A percentile compares a stretch with the other conserved stretches of the same genome.
Conservation (phyloP, 2,329 filamentous ascomycete genomes). For the Nemania sp. region DNA sequence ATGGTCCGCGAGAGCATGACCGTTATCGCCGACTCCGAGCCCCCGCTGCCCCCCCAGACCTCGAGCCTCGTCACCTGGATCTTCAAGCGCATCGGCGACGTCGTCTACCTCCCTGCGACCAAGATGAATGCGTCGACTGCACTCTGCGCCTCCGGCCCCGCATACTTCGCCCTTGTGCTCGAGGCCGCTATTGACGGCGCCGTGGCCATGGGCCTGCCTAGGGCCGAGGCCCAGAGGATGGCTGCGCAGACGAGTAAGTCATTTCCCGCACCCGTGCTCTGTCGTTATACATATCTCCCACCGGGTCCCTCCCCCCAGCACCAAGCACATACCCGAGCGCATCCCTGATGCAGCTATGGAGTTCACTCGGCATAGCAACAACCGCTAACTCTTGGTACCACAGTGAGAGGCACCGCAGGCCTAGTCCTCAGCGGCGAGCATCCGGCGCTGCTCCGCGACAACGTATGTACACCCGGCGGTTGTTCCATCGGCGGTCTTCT, state of each 20-base stretch:
- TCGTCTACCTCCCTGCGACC: conserved; percentile 66
- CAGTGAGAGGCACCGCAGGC: conserved; percentile 68
- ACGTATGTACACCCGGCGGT: conserved; percentile 76
- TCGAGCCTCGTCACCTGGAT: conserved; percentile 71
- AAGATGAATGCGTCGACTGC: conserved; percentile 76
- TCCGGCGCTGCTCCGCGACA: conserved; percentile 73
- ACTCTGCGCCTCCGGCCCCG: conserved; percentile 73
- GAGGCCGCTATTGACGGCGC: conserved; percentile 77
- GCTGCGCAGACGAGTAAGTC: conserved; percentile 67
- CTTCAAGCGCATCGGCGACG: conserved; percentile 73
- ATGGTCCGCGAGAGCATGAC: conserved; percentile 82
- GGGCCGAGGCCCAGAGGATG: conserved; percentile 74
- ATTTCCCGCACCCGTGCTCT: neutral
- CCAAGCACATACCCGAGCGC: too few relatives aligned
- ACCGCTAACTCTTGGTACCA: conserved; percentile 6
- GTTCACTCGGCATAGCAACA: neutral
- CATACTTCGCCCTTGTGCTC: conserved; percentile 74
- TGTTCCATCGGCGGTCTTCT: conserved; percentile 76
- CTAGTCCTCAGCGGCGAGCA: conserved; percentile 73
- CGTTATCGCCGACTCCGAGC: conserved; percentile 67
- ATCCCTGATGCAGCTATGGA: too few relatives aligned
- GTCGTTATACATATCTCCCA: neutral
- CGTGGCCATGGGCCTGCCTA: conserved; percentile 76
- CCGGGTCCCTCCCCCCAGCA: neutral
- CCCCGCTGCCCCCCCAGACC: conserved; percentile 58